Conservation (phyloP, 345 rosid species). For the Hirschfeldia incana region DNA sequence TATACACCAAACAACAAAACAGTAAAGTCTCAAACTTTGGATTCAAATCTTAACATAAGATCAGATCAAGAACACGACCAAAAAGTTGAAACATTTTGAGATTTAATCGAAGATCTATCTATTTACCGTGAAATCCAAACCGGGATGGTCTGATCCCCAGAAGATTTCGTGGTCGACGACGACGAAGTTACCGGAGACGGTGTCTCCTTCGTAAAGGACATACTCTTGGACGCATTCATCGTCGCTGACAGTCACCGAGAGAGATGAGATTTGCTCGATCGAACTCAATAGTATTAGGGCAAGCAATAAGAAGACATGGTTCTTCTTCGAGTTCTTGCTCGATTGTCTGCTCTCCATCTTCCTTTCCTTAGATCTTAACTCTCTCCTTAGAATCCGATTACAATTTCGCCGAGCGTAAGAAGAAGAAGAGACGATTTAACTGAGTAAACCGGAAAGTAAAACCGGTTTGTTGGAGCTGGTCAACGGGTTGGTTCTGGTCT, state of each 20-base stretch:
- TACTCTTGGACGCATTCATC: constrained; percentile 92
- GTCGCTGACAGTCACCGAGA: constrained; percentile 86
- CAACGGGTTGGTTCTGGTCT: constrained; percentile 3
- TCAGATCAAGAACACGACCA: constrained; percentile 2
- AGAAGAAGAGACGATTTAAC: background rate
- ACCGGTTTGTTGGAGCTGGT: constrained; percentile 25
- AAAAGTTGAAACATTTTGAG: background rate
- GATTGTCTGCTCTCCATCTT: constrained; percentile 43
- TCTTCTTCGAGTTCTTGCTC: constrained; percentile 23
- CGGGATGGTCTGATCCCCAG: constrained; percentile 98
- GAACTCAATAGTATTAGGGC: constrained; percentile 44
- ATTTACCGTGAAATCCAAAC: constrained; percentile 77
- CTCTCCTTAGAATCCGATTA: background rate
- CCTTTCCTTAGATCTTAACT: constrained; percentile 20
- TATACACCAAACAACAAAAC: constrained; percentile 12
- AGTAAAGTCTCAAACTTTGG: background rate
- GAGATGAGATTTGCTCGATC: constrained; percentile 52
- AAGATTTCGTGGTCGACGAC: constrained; percentile 98
- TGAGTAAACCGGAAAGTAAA: constrained; percentile 22
- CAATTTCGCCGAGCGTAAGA: no score
- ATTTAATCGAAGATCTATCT: constrained; percentile 11
- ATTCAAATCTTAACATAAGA: background rate
- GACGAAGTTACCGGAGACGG: constrained; percentile 89
- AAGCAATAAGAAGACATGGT: constrained; percentile 32
- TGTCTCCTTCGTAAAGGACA: constrained; percentile 90